Evolutionary conservation across 495 filamentous ascomycete genomes (phyloP).

Genomic region (Daldinia loculata): DNA sequence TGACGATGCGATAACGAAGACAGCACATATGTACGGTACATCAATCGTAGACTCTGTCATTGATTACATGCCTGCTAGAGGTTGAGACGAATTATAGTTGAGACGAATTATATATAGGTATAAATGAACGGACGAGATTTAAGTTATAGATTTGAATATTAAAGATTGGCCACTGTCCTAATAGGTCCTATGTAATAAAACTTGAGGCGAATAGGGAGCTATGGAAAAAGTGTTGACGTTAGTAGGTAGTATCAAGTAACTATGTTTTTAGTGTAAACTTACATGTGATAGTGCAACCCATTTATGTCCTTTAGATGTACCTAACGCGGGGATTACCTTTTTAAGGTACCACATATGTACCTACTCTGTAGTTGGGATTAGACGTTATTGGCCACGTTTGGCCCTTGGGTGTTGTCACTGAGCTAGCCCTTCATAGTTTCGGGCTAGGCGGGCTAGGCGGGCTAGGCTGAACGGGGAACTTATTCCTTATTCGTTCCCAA

Average conservation of each 20-base stretch:
- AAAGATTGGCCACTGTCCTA: background rate
- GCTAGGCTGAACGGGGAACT: background rate
- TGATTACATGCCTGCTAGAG: slow-evolving; percentile 1
- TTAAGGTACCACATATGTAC: background rate
- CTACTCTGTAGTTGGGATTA: background rate
- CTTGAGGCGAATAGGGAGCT: background rate
- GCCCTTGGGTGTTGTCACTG: slow-evolving; percentile 1
- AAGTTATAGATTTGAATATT: background rate
- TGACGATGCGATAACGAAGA: background rate
- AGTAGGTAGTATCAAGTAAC: slow-evolving; percentile 5
- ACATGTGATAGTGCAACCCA: slow-evolving; percentile 29
- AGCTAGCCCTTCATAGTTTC: slow-evolving; percentile 11
- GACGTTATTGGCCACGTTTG: slow-evolving; percentile 25
- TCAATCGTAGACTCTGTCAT: background rate
- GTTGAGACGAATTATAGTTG: background rate
- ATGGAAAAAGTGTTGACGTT: slow-evolving; percentile 28
- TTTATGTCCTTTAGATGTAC: background rate
- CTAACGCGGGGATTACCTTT: slow-evolving; percentile 21
- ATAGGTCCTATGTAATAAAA: background rate
- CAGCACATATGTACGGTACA: background rate
- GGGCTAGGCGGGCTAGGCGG: background rate
- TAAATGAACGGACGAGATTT: background rate
- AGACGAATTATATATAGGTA: background rate
- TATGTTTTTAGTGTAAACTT: slow-evolving; percentile 30
- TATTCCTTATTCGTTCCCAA: slow-evolving; percentile 14